phyloP scores from a whole-genome alignment of 106 monocot genomes.

The Cymbidium sinense region DNA sequence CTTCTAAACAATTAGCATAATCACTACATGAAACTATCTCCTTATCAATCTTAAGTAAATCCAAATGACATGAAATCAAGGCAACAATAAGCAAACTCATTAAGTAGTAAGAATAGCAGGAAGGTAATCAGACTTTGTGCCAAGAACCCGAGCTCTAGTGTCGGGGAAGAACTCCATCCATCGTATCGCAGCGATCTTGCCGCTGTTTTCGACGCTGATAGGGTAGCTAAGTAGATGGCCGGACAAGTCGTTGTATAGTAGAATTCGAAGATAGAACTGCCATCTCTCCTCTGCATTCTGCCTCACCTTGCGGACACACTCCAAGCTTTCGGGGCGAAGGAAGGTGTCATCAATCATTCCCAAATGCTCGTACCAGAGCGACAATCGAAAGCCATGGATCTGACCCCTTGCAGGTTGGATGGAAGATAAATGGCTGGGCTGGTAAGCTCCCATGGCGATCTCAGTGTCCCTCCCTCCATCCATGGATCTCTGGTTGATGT shows the following conservation, averaged over 20 bases:
- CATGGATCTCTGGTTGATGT: constrained; percentile 33
- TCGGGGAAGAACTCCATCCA: constrained; percentile 19
- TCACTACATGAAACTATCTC: no score
- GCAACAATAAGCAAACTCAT: background rate
- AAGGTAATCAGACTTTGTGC: constrained; percentile 15
- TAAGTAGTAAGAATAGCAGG: constrained; percentile 23
- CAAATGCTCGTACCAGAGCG: constrained; percentile 54
- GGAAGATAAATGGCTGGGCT: constrained; percentile 12
- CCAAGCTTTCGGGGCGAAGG: constrained; percentile 13
- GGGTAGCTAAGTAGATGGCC: constrained; percentile 24
- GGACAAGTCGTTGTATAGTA: background rate
- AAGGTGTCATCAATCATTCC: constrained; percentile 15
- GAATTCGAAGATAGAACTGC: background rate
- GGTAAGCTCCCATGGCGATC: constrained; percentile 29
- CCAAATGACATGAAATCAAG: no score
- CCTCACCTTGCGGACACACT: constrained; percentile 17
- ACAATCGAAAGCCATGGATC: constrained; percentile 47
- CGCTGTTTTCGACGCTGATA: constrained; percentile 3
- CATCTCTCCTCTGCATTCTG: constrained; percentile 10
- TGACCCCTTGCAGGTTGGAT: constrained; percentile 26
- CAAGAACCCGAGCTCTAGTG: constrained; percentile 21
- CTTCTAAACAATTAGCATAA: no score
- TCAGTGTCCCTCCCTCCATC: constrained; percentile 26
- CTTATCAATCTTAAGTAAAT: no score
- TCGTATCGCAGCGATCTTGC: background rate